Base-by-base conservation (phyloP, 129 eudicot species). In the Scalesia atractyloides region DNA sequence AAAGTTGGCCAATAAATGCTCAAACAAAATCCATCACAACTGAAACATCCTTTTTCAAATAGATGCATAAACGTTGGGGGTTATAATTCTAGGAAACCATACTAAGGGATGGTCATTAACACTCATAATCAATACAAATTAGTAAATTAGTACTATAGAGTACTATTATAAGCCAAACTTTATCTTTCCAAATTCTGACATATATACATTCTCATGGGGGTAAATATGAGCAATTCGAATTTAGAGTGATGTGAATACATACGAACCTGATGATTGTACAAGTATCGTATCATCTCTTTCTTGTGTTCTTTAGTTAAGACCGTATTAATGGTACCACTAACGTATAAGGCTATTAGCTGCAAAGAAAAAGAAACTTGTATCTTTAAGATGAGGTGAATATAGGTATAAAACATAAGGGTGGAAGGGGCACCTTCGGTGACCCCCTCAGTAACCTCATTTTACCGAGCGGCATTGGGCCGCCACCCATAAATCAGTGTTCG, bases 181-280 rank as follows among this genome's bases (percentile, higher is more conserved):
- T 18, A 24, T 24, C 1, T 24, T 24, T 46, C 15, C 51, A 9
- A 0, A 10, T 5, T 9, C 12, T 13, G 13, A 46, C 0, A 51
- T 11, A 15, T 5, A 15, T 51, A 51, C 15, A 12, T 51, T 20
- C 30, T 4, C 1, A 3, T 12, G 10, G 16, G 9, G 37, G 5
- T 0, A 12, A 56, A 16, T 7, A 51, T 16, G 10, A 51, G 9
- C 20, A n/a, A 19, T 0, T n/a, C 5, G 12, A 17, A 1, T 18
- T 70, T 4, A 39, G 18, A 70, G 18, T 39, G 20, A 19, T 39
- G 16, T 33, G 7, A 19, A 20, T 26, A 4, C 22, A 24, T 36
- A 37, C 44, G 1, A 41, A 68, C 81, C 39, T 76, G 81, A 48
- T 76, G 81, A 50, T 76, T 76, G 70, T 76, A 76, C 69, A 76